Percentiles rank a stretch among this genome's conserved stretches.
phyloP scores from a whole-genome alignment of 2,329 filamentous ascomycete genomes.

The Teratosphaeria nubilosa region DNA sequence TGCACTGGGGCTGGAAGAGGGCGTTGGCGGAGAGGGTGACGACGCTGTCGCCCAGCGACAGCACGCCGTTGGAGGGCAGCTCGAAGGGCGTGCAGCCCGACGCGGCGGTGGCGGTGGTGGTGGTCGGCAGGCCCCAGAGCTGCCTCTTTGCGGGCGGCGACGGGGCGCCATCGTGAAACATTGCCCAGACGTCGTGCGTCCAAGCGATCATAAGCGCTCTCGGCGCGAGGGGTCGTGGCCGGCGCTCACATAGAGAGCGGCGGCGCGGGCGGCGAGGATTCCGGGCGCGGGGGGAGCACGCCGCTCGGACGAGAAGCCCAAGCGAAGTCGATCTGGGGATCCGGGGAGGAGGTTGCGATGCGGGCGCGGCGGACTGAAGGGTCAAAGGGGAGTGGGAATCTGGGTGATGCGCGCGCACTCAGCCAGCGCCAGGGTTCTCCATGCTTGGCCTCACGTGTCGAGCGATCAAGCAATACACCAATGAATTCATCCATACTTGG shows the following conservation, averaged over 20 bases:
- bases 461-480: not conserved
- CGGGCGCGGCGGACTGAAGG: too few species aligned
- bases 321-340: too few species aligned
- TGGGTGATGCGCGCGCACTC: too few species aligned
- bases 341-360: too few species aligned
- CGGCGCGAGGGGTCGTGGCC: not conserved
- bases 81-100: constrained; percentile 52
- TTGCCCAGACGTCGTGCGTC: not conserved
- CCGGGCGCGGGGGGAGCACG: not conserved
- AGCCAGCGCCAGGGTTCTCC: not conserved
- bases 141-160: constrained; percentile 15
- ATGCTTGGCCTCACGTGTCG: not conserved
- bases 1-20: constrained; percentile 51
- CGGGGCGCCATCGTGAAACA: not conserved
- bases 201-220: not conserved
- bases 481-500: too few species aligned
- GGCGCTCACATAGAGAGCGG: not conserved
- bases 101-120: constrained; percentile 5
- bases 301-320: not conserved
- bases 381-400: too few species aligned
- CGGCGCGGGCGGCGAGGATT: not conserved
- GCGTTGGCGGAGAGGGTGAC: constrained; percentile 51
- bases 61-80: constrained; percentile 48
- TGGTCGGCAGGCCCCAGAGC: constrained; percentile 22
- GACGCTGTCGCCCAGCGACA: constrained; percentile 40